Evolutionary conservation across 805 yeast species (phyloP).

Genomic region (Ogataea kodamae): DNA sequence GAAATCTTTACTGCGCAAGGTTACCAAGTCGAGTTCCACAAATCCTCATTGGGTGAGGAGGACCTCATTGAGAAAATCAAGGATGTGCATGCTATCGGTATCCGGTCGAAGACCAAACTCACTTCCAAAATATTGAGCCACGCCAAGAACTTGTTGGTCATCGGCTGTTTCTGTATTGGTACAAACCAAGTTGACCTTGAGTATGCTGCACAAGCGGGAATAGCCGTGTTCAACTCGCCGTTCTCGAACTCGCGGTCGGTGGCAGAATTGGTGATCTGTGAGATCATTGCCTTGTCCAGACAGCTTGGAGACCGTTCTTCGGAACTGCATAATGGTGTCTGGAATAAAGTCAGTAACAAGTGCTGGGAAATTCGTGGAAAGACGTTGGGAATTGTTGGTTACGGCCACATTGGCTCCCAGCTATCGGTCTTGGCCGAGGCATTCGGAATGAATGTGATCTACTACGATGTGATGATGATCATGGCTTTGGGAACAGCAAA

Average conservation of each 20-base stretch:
- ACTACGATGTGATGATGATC: slow-evolving; percentile 87
- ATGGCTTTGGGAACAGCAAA: slow-evolving; percentile 97
- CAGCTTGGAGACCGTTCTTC: slow-evolving; percentile 95
- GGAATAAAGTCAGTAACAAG: slow-evolving; percentile 93
- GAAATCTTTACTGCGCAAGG: slow-evolving; percentile 85
- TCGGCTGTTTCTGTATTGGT: slow-evolving; percentile 99
- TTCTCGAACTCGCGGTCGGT: slow-evolving; percentile 98
- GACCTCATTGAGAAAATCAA: slow-evolving; percentile 91
- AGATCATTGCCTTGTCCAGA: slow-evolving; percentile 89
- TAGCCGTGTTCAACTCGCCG: slow-evolving; percentile 90
- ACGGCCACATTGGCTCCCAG: slow-evolving; percentile 98
- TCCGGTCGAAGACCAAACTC: slow-evolving; percentile 93
- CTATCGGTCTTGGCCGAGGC: slow-evolving; percentile 95
- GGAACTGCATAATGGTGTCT: slow-evolving; percentile 92
- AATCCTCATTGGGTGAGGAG: slow-evolving; percentile 84
- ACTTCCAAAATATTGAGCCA: slow-evolving; percentile 73
- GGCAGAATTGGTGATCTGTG: slow-evolving; percentile 95
- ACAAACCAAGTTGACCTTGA: slow-evolving; percentile 96
- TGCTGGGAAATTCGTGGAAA: slow-evolving; percentile 99
- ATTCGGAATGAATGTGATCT: slow-evolving; percentile 94
- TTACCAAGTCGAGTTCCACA: slow-evolving; percentile 93
- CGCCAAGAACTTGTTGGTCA: slow-evolving; percentile 83
- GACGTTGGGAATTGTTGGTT: slow-evolving; percentile 94
- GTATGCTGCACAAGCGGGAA: slow-evolving; percentile 87
- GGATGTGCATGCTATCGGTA: slow-evolving; percentile 95